phyloP scores from a whole-genome alignment of 306 rosid species.

The Erythrophleum fordii region DNA sequence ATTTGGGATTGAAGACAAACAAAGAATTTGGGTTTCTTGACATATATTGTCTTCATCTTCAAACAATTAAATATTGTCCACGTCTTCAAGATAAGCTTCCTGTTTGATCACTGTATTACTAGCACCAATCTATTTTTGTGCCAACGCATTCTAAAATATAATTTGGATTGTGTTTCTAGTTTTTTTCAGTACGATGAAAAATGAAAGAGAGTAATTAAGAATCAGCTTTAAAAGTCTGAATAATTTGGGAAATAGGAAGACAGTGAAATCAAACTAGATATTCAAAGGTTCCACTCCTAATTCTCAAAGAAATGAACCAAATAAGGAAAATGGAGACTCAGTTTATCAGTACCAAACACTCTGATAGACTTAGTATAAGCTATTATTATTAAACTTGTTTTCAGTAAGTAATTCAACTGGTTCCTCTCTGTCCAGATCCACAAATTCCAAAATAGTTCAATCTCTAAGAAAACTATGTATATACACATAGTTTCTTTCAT shows the following conservation, averaged over 20 bases:
- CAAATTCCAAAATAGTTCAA: constrained; percentile 26
- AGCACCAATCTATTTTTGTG: no score
- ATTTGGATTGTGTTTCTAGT: background rate
- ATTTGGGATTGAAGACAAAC: constrained; percentile 6
- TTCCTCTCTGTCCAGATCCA: background rate
- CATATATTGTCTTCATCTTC: background rate
- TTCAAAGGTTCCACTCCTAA: background rate
- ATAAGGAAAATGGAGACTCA: background rate
- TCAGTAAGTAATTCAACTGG: constrained; percentile 3
- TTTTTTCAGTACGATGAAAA: background rate
- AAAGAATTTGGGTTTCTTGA: background rate
- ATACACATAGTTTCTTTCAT: constrained; percentile 4
- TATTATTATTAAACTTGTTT: constrained; percentile 10
- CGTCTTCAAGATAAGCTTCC: background rate
- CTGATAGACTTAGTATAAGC: background rate
- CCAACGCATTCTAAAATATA: background rate
- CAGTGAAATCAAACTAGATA: background rate
- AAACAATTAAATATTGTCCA: background rate
- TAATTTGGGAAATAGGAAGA: background rate
- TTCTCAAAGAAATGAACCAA: background rate
- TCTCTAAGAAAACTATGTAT: constrained; percentile 23
- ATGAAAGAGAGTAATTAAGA: background rate
- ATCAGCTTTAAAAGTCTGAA: background rate
- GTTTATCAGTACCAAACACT: background rate
- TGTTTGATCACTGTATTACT: background rate